These are phyloP conservation scores for Proliferodiscus dingleyae DNA, from an alignment of 2,329 filamentous ascomycete genomes.

Conservation along the genomic window DNA sequence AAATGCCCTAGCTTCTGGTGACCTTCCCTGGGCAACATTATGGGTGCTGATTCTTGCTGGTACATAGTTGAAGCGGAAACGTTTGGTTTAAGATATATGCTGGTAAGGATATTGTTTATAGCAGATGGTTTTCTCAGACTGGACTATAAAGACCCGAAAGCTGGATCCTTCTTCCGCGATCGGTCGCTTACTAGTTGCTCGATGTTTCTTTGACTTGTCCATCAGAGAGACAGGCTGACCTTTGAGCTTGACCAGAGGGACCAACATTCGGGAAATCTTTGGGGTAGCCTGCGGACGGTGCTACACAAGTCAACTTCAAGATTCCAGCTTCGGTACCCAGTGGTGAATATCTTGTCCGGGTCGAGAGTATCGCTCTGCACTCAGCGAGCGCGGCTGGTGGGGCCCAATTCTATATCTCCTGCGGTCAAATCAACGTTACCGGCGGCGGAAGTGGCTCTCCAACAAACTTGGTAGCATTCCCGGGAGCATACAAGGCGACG, in stretches of 20 bases:
- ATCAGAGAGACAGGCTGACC: no score
- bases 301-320: conserved; percentile 2
- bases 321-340: conserved; percentile 24
- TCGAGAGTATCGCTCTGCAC: conserved; percentile 28
- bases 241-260: neutral
- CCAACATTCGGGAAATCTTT: neutral
- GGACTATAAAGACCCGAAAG: no score
- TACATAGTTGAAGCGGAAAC: conserved; percentile 4
- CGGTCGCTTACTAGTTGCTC: no score
- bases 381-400: conserved; percentile 5
- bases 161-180: no score
- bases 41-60: no score
- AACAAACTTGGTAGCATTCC: conserved; percentile 29
- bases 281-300: neutral
- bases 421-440: conserved; percentile 37
- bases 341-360: conserved; percentile 33
- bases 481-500: conserved; percentile 30
- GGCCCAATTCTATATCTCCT: conserved; percentile 29
- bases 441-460: conserved; percentile 34
- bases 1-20: no score
- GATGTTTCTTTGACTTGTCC: no score
- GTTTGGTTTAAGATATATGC: conserved; percentile 22
- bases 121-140: no score
- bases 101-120: no score
- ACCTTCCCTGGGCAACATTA: no score